Percentiles rank a stretch among this genome's conserved stretches.
These are phyloP conservation scores for Tieghemiomyces parasiticus DNA, from an alignment of 192 early-diverging fungal genomes.

Conservation along the genomic window DNA sequence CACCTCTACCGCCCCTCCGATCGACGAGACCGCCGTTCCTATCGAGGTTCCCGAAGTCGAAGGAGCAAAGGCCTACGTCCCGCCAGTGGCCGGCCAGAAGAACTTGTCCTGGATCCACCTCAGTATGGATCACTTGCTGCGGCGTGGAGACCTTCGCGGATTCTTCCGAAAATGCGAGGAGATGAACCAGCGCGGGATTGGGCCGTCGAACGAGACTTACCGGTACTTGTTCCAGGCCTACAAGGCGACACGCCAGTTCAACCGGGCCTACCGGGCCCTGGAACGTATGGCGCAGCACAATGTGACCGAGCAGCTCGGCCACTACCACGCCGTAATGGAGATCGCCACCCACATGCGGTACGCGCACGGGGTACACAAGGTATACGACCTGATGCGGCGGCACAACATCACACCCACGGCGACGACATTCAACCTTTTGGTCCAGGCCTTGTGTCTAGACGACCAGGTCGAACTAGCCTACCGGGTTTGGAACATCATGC, in stretches of 20 bases:
- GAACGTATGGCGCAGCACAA: neutral
- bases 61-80: no score
- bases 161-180: slow-evolving; percentile 6
- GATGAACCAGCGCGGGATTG: neutral
- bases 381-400: slow-evolving; percentile 2
- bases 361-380: slow-evolving; percentile 6
- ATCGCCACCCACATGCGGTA: neutral
- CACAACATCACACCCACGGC: neutral
- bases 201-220: neutral
- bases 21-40: no score
- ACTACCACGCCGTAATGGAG: slow-evolving; percentile 1
- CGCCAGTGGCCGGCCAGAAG: no score
- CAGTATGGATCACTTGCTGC: neutral
- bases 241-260: neutral
- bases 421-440: neutral
- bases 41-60: no score
- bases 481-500: neutral
- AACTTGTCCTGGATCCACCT: neutral
- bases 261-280: neutral
- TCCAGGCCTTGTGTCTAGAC: neutral
- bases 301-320: neutral
- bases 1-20: no score
- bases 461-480: slow-evolving; percentile 3
- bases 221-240: neutral
- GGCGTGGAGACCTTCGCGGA: neutral